Evolutionary conservation across 2,329 filamentous ascomycete species (phyloP).

Genomic region (Dactylellina parvicollis): DNA sequence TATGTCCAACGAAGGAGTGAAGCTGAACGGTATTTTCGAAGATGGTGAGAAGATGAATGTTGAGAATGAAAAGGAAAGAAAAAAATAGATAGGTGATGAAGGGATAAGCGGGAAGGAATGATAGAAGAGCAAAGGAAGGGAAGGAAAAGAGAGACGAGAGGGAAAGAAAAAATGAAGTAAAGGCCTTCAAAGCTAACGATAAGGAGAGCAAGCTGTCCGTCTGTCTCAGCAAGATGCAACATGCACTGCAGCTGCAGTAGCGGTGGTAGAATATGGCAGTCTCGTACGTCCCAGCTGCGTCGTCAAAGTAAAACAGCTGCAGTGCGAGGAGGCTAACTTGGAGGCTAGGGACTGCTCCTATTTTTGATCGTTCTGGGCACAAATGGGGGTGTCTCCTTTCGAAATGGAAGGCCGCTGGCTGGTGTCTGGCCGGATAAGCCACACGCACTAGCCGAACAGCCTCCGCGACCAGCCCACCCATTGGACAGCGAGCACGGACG

Average conservation of each 20-base stretch:
- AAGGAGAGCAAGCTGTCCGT: constrained; percentile 53
- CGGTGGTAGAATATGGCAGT: neutral
- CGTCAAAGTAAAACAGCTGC: constrained; percentile 39
- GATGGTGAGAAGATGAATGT: constrained; percentile 1
- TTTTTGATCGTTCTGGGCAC: constrained; percentile 43
- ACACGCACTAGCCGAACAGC: constrained; percentile 49
- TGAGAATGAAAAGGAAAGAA: neutral
- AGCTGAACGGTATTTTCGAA: constrained; percentile 8
- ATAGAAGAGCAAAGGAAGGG: neutral
- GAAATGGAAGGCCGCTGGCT: constrained; percentile 55
- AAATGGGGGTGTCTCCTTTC: constrained; percentile 58
- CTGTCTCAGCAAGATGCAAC: constrained; percentile 18
- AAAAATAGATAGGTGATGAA: constrained; percentile 2
- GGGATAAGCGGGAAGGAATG: neutral
- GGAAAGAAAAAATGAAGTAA: constrained; percentile 58
- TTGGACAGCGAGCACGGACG: neutral
- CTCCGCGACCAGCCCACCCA: neutral
- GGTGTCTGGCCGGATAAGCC: constrained; percentile 39
- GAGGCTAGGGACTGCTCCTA: constrained; percentile 40
- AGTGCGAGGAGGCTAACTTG: constrained; percentile 11
- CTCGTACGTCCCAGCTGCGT: constrained; percentile 8
- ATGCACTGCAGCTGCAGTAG: constrained; percentile 8
- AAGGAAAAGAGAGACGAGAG: constrained; percentile 55
- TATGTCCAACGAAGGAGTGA: constrained; percentile 1
- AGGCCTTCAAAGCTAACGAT: constrained; percentile 45